These are phyloP conservation scores for Dendrobium nobile DNA, from an alignment of 106 monocot species.

Conservation along the genomic window DNA sequence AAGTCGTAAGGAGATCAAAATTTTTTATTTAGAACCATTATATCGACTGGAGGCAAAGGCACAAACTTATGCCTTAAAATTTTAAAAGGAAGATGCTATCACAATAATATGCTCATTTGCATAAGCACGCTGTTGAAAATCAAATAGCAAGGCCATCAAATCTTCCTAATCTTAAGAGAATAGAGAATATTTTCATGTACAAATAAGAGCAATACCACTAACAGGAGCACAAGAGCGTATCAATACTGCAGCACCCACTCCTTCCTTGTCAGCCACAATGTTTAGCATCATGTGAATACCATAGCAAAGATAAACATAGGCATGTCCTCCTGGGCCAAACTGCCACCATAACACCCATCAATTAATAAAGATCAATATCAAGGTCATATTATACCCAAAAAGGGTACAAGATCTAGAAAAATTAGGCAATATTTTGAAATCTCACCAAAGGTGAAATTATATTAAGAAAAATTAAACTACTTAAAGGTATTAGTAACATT, in stretches of 20 bases:
- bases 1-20: background rate
- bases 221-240: constrained; percentile 84
- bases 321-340: constrained; percentile 96
- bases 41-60: background rate
- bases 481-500: too few species aligned
- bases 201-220: constrained; percentile 31
- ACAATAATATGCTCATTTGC: background rate
- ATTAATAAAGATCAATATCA: background rate
- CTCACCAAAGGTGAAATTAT: background rate
- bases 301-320: constrained; percentile 97
- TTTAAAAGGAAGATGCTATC: background rate
- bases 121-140: background rate
- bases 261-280: constrained; percentile 84
- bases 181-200: background rate
- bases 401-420: background rate
- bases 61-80: background rate
- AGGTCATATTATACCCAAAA: background rate
- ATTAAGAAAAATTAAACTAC: background rate
- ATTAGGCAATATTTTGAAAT: background rate
- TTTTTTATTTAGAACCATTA: background rate
- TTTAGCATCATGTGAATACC: constrained; percentile 97
- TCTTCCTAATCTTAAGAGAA: background rate
- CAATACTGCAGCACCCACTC: constrained; percentile 81
- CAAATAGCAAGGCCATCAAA: background rate
- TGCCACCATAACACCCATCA: constrained; percentile 9